These are phyloP conservation scores for Aspergillus pseudoterreus DNA, from an alignment of 2,329 filamentous ascomycete species.

Conservation along the genomic window DNA sequence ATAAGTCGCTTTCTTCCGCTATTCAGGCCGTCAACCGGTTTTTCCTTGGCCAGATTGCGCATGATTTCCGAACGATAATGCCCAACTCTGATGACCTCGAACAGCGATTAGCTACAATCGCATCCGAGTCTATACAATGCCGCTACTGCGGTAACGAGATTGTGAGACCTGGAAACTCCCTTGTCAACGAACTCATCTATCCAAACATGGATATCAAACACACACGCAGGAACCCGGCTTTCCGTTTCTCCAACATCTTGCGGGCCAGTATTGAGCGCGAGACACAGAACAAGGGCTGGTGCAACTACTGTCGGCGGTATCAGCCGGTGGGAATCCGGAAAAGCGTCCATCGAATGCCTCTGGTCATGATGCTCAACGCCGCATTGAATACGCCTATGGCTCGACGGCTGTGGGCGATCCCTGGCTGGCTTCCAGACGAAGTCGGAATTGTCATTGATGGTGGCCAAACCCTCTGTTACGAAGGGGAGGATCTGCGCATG, in stretches of 20 bases:
- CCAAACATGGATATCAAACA: slow-evolving; percentile 56
- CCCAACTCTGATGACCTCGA: slow-evolving; percentile 65
- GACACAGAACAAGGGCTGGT: slow-evolving; percentile 88
- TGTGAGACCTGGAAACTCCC: slow-evolving; percentile 70
- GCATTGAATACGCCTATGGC: slow-evolving; percentile 70
- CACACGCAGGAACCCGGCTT: slow-evolving; percentile 45
- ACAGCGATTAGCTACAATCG: slow-evolving; percentile 52
- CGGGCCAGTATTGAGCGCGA: slow-evolving; percentile 89
- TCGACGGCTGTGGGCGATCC: slow-evolving; percentile 74
- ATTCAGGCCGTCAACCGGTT: slow-evolving; percentile 85
- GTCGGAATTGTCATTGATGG: slow-evolving; percentile 88
- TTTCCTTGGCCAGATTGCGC: slow-evolving; percentile 72
- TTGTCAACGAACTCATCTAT: slow-evolving; percentile 83
- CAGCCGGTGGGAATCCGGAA: slow-evolving; percentile 83
- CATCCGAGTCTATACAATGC: slow-evolving; percentile 65
- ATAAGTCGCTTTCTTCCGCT: slow-evolving; percentile 71
- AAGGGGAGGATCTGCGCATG: slow-evolving; percentile 81
- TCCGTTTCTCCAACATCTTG: slow-evolving; percentile 80
- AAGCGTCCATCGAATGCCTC: slow-evolving; percentile 74
- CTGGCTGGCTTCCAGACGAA: slow-evolving; percentile 88
- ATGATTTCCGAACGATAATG: slow-evolving; percentile 69
- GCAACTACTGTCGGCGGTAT: slow-evolving; percentile 83
- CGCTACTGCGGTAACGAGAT: slow-evolving; percentile 85
- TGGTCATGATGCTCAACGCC: slow-evolving; percentile 81
- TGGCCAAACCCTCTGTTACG: slow-evolving; percentile 91